These are phyloP conservation scores for Plectosphaerella sp. DNA, from an alignment of 2,329 filamentous ascomycete genomes.

Conservation along the genomic window DNA sequence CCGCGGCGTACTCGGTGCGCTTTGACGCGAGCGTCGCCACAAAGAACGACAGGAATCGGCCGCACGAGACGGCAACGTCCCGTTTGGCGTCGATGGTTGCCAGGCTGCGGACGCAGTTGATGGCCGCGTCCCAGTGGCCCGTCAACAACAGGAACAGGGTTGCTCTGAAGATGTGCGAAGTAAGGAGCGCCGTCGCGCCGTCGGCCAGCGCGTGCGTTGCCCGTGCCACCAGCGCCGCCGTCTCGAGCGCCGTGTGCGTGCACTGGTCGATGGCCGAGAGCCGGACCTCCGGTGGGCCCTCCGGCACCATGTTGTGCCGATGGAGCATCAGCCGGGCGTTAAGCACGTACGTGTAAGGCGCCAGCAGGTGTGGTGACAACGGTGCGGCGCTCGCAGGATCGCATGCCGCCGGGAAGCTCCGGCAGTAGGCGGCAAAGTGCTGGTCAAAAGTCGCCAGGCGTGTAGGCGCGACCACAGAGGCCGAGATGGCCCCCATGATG, in stretches of 20 bases:
- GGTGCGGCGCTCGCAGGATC: slow-evolving; percentile 61
- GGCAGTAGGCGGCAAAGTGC: slow-evolving; percentile 72
- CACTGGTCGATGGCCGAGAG: slow-evolving; percentile 73
- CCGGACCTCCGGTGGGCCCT: slow-evolving; percentile 61
- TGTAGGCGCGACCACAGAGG: slow-evolving; percentile 59
- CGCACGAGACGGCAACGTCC: slow-evolving; percentile 72
- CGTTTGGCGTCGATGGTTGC: slow-evolving; percentile 66
- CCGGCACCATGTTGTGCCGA: slow-evolving; percentile 79
- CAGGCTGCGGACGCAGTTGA: slow-evolving; percentile 68
- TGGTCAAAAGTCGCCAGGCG: slow-evolving; percentile 75
- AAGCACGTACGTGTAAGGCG: slow-evolving; percentile 73
- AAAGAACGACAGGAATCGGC: slow-evolving; percentile 80
- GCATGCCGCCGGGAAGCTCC: slow-evolving; percentile 70
- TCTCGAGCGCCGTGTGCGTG: slow-evolving; percentile 70
- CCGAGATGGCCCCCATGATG: slow-evolving; percentile 65
- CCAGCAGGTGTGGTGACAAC: slow-evolving; percentile 70
- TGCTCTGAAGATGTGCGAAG: slow-evolving; percentile 84
- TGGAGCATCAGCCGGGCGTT: slow-evolving; percentile 82
- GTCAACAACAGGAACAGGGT: slow-evolving; percentile 74
- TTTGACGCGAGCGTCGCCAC: slow-evolving; percentile 59
- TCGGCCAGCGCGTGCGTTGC: slow-evolving; percentile 56
- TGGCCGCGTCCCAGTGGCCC: slow-evolving; percentile 67
- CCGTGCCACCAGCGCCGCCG: slow-evolving; percentile 69
- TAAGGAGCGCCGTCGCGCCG: slow-evolving; percentile 69
- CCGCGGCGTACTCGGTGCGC: slow-evolving; percentile 39